Base-by-base conservation (phyloP, 108 stramenopile genomes). In the Mayamaea pseudoterrestris region DNA sequence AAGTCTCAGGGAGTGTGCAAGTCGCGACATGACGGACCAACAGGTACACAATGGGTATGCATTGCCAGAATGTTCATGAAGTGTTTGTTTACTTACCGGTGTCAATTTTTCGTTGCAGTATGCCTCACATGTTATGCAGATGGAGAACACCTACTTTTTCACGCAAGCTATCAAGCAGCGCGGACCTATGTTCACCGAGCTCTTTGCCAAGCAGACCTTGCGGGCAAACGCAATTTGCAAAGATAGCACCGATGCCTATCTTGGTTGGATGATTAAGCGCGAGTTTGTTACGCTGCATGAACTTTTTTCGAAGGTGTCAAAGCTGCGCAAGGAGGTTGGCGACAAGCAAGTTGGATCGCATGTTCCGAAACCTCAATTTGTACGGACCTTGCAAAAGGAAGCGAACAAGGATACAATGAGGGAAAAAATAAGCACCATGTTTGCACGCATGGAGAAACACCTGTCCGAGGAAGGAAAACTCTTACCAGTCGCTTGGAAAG, bases 131-230 rank as follows among this genome's bases (percentile, higher is more conserved):
- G 90, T 86, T 2, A 81, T 91, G 81, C 60, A 72, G 47, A 86
- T 91, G 81, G 90, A 91, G 58, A 91, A 91, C 58, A 78, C 78
- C 17, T 83, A 83, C 47, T 91, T 68, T 61, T 91, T 91, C 52
- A 78, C 81, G 20, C 81, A 85, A 46, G 68, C 66, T 25, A 78
- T 86, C 36, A 83, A 83, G 30, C 66, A 81, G 53, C 57, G 90
- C 4, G 81, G 87, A 20, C 11, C 49, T 16, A 78, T 80, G 43
- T 63, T 86, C 2, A 44, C 66, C 3, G 47, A 55, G 46, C 69
- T 86, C 9, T 91, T 86, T 56, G 76, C 78, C 34, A 83, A 83
- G 48, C 90, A 83, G 46, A 66, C 83, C 20, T 69, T 66, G 6
- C 74, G 69, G 35, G 90, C 90, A 32, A 86, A 78, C 35, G 63